Evolutionary conservation across 352 stramenopile genomes (phyloP), one percentile per base, ranked within the genome.

Genomic region (Phytophthora sp.): DNA sequence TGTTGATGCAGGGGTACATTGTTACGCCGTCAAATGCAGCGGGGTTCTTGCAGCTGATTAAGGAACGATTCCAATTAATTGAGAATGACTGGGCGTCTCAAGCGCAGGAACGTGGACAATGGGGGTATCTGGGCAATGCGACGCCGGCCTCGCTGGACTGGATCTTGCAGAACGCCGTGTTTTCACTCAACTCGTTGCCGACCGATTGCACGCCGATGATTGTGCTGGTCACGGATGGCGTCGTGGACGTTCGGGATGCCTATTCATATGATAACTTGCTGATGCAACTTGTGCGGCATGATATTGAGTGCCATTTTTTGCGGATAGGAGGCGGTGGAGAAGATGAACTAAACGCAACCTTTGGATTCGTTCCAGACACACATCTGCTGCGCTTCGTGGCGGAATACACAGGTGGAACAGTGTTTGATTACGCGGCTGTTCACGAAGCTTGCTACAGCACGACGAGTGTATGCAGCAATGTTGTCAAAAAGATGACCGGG

Each of bases 201-300:
- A 77, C 69, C 44, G 86, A 88, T 20, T 86, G 86, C 4, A 82
- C 85, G 4, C 88, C 89, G 23, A 74, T 95, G 41, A 82, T 96
- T 46, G 82, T 93, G n/a, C 62, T 96, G 9, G 84, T 93, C 42
- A 93, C 89, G 0, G 89, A 96, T 61, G 86, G 89, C 4, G 89
- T 96, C 27, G 73, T 95, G n/a, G 87, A 95, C 72, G 54, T 94
- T 11, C 77, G 77, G 18, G 71, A 95, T 35, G 77, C 79, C 6
- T 94, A 88, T 58, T 83, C 81, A 4, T 96, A 96, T 39, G 89
- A 96, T 68, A 91, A 86, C 29, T 58, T 96, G 39, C 66, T 95
- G 27, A 95, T 95, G 89, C 87, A 96, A 39, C 81, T 96, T n/a
- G 82, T 89, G 41, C 86, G 89, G 6, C 89, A 96, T 58, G 86